Conservation (phyloP, 176 grass and related monocot genomes). For the Aegilops tauschii region DNA sequence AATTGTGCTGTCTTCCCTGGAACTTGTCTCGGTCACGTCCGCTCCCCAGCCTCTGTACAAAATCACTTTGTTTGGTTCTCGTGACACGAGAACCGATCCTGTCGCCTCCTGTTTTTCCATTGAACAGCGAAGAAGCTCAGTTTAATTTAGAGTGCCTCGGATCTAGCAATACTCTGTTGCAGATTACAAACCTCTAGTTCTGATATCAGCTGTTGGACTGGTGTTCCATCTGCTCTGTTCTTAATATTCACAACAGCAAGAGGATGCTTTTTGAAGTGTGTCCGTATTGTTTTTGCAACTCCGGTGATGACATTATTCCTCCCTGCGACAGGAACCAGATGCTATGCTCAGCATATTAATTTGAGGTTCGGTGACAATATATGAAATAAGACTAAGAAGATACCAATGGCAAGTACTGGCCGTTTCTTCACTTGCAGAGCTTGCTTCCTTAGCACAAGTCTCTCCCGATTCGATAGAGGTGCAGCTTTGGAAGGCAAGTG, state of each 20-base stretch:
- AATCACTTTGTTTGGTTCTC: constrained; percentile 88
- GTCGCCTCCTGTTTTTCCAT: constrained; percentile 64
- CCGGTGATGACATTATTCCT: constrained; percentile 81
- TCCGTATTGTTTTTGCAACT: constrained; percentile 87
- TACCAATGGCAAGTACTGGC: constrained; percentile 84
- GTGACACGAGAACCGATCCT: constrained; percentile 69
- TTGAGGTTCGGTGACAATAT: background rate
- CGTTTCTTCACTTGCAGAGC: constrained; percentile 79
- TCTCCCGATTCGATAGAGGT: constrained; percentile 88
- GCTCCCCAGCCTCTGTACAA: constrained; percentile 82
- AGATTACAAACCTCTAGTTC: constrained; percentile 71
- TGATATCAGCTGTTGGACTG: constrained; percentile 69
- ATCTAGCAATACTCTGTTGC: background rate
- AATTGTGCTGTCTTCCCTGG: constrained; percentile 2
- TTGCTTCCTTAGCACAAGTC: constrained; percentile 86
- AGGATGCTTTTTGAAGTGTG: constrained; percentile 86
- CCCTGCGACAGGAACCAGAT: constrained; percentile 45
- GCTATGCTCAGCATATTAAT: constrained; percentile 19
- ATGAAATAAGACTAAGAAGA: constrained; percentile 11
- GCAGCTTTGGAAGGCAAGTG: constrained; percentile 44
- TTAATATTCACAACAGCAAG: constrained; percentile 97
- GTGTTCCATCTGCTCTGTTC: constrained; percentile 73
- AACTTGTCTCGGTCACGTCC: constrained; percentile 34
- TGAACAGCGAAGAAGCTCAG: constrained; percentile 1
- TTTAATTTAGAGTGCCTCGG: background rate